Percentiles rank a stretch among this genome's conserved stretches.
phyloP scores from a whole-genome alignment of 1,284 basidiomycete genomes.

The Tilletia walkeri region DNA sequence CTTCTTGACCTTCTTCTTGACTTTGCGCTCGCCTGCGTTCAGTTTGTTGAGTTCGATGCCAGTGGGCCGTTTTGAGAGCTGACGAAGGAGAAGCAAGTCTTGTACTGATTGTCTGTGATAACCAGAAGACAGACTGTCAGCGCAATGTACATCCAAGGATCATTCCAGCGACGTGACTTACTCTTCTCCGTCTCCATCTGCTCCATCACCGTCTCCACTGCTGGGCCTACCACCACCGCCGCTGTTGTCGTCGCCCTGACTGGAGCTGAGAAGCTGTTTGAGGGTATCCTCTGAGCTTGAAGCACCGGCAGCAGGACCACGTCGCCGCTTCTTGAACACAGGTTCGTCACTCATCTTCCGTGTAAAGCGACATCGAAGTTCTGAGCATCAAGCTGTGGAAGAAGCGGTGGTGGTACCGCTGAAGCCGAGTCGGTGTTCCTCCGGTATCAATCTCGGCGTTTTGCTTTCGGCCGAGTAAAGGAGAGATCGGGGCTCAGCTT shows the following conservation, averaged over 20 bases:
- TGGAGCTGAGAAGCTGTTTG: not conserved
- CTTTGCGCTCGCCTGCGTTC: constrained; percentile 76
- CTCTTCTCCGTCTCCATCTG: not conserved
- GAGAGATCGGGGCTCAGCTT: not conserved
- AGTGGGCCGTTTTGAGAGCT: constrained; percentile 67
- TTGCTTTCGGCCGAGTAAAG: not conserved
- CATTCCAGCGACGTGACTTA: not conserved
- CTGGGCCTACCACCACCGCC: not conserved
- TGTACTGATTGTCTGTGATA: constrained; percentile 60
- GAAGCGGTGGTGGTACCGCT: too few species aligned
- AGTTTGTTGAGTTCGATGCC: constrained; percentile 84
- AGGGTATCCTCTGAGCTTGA: not conserved
- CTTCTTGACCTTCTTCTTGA: constrained; percentile 64
- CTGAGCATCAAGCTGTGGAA: too few species aligned
- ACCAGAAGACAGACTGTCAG: too few species aligned
- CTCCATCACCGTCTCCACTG: not conserved
- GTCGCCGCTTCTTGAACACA: not conserved
- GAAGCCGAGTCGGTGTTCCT: too few species aligned
- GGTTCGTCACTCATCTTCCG: not conserved
- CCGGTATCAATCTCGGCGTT: too few species aligned
- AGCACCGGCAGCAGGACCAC: not conserved
- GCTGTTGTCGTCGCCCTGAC: not conserved
- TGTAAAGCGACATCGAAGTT: too few species aligned
- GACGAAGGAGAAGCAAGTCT: constrained; percentile 80
- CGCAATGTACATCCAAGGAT: not conserved